These are phyloP conservation scores for Vitis cinerea DNA, from an alignment of 164 flowering plant species.

Conservation along the genomic window DNA sequence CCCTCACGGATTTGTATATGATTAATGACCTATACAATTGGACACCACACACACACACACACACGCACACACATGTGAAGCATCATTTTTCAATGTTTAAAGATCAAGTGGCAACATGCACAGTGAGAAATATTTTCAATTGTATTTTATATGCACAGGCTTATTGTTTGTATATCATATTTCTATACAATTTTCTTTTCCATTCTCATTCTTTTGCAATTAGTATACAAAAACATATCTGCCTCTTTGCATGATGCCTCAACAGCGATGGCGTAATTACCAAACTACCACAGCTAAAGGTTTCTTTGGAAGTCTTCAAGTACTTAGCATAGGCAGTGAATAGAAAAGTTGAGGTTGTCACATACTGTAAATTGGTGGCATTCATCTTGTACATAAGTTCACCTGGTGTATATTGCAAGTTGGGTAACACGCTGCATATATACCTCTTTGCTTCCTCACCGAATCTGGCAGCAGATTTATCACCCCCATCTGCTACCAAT, in stretches of 20 bases:
- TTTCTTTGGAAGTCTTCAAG: slow-evolving; percentile 16
- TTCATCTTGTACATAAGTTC: slow-evolving; percentile 33
- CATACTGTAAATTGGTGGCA: slow-evolving; percentile 43
- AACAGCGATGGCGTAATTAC: slow-evolving; percentile 20
- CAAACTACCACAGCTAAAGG: slow-evolving; percentile 28
- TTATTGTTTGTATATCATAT: too few species aligned
- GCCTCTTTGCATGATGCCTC: slow-evolving; percentile 17
- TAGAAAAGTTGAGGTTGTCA: slow-evolving; percentile 31
- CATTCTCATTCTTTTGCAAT: too few species aligned
- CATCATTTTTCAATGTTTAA: too few species aligned
- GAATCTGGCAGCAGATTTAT: neutral
- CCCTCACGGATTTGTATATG: too few species aligned
- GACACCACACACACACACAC: too few species aligned
- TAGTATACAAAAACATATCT: slow-evolving; percentile 6
- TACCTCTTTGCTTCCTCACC: slow-evolving; percentile 13
- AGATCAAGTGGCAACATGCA: too few species aligned
- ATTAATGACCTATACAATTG: too few species aligned
- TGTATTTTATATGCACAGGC: too few species aligned
- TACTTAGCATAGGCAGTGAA: slow-evolving; percentile 32
- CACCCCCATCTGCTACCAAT: neutral
- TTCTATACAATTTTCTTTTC: too few species aligned
- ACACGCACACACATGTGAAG: too few species aligned
- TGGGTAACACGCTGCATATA: slow-evolving; percentile 31
- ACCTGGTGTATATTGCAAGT: slow-evolving; percentile 36
- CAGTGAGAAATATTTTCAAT: too few species aligned